phyloP scores from a whole-genome alignment of 2,329 filamentous ascomycete genomes.

The Grosmannia clavigera region DNA sequence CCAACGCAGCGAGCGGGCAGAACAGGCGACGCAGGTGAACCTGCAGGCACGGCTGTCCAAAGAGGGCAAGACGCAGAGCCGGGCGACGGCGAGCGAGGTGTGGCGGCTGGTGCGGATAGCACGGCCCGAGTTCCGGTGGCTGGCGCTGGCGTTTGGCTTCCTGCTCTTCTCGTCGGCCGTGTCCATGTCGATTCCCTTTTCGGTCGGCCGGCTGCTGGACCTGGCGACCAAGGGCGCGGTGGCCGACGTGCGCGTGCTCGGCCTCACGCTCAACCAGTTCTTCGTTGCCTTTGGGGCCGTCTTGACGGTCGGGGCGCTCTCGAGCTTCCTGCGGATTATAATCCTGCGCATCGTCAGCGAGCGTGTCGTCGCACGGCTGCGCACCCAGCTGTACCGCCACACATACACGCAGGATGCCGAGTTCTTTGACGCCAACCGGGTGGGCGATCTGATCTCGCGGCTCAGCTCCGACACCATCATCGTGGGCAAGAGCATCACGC shows the following conservation, averaged over 20 bases:
- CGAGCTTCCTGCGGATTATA: conserved; percentile 90
- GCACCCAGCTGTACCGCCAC: conserved; percentile 78
- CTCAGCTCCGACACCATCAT: conserved; percentile 95
- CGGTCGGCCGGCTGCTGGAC: conserved; percentile 90
- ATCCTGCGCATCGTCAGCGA: conserved; percentile 90
- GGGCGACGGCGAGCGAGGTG: conserved; percentile 61
- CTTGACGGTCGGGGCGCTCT: conserved; percentile 69
- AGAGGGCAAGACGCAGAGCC: conserved; percentile 49
- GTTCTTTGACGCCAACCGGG: conserved; percentile 96
- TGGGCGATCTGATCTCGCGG: conserved; percentile 90
- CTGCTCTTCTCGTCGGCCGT: conserved; percentile 82
- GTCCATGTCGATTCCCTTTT: conserved; percentile 93
- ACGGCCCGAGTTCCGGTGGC: conserved; percentile 65
- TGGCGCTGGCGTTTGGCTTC: conserved; percentile 69
- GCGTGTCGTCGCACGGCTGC: conserved; percentile 78
- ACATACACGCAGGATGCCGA: conserved; percentile 97
- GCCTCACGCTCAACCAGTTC: conserved; percentile 75
- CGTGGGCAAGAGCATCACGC: conserved; percentile 95
- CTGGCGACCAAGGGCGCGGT: conserved; percentile 63
- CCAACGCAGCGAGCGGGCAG: conserved; percentile 60
- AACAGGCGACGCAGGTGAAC: conserved; percentile 79
- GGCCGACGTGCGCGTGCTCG: conserved; percentile 63
- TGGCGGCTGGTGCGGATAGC: conserved; percentile 84
- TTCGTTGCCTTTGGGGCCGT: conserved; percentile 68
- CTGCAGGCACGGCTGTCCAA: conserved; percentile 78